Evolutionary conservation across 306 rosid genomes (phyloP).

Genomic region (Pyrus bretschneideri): DNA sequence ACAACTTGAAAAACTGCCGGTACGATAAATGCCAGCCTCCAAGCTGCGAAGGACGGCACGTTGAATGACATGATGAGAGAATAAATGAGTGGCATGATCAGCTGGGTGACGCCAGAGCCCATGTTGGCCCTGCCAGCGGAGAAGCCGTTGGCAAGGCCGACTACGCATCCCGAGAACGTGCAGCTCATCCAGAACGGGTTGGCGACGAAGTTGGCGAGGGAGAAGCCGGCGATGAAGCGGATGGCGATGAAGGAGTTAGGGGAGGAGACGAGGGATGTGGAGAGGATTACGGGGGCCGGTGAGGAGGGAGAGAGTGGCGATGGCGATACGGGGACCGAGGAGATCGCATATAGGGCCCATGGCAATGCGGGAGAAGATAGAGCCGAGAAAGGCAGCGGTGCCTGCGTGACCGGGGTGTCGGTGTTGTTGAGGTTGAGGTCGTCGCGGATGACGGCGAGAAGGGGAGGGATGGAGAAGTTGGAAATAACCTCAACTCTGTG

Average conservation of each 20-base stretch:
- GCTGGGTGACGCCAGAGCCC: constrained; percentile 50
- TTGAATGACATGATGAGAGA: constrained; percentile 18
- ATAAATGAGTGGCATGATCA: constrained; percentile 49
- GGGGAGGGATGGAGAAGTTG: constrained; percentile 57
- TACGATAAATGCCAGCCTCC: constrained; percentile 37
- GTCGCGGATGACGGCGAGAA: constrained; percentile 37
- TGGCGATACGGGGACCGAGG: constrained; percentile 44
- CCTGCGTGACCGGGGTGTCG: constrained; percentile 33
- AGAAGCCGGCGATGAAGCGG: constrained; percentile 47
- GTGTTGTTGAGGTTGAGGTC: constrained; percentile 45
- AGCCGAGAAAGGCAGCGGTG: constrained; percentile 43
- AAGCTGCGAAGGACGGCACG: constrained; percentile 36
- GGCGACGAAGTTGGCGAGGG: constrained; percentile 53
- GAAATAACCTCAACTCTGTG: constrained; percentile 35
- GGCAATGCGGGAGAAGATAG: constrained; percentile 55
- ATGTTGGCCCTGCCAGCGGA: constrained; percentile 60
- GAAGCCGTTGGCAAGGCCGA: constrained; percentile 54
- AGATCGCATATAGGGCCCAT: constrained; percentile 58
- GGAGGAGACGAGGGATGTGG: constrained; percentile 31
- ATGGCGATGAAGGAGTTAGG: constrained; percentile 31
- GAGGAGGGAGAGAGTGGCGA: constrained; percentile 48
- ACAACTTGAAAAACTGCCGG: constrained; percentile 35
- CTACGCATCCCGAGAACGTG: constrained; percentile 42
- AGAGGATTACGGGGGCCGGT: constrained; percentile 45
- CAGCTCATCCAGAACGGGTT: constrained; percentile 62